Evolutionary conservation across 2,329 filamentous ascomycete genomes (phyloP).

Genomic region (Scopulariopsis brevicaulis): DNA sequence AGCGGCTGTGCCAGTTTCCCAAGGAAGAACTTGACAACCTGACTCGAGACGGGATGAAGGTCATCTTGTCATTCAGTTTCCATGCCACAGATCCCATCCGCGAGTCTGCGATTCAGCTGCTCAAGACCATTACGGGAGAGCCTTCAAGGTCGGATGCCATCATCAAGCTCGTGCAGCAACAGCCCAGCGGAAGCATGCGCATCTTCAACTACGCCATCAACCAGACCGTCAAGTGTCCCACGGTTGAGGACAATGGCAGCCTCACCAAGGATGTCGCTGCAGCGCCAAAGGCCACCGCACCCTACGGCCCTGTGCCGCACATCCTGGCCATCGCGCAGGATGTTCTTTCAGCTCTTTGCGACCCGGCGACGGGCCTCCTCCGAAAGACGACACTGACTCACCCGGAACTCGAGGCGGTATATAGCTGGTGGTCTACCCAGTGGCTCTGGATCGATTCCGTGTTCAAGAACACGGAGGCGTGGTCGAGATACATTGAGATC

Average conservation of each 20-base stretch:
- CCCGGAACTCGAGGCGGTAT: conserved; percentile 53
- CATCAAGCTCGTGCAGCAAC: conserved; percentile 29
- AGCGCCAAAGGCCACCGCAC: conserved; percentile 9
- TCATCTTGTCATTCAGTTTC: conserved; percentile 69
- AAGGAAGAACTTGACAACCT: conserved; percentile 57
- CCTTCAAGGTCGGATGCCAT: conserved; percentile 37
- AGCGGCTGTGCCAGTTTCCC: conserved; percentile 67
- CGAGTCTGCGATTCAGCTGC: conserved; percentile 66
- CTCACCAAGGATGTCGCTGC: neutral
- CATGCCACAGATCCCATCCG: conserved; percentile 71
- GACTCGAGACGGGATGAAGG: conserved; percentile 56
- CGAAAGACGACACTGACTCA: conserved; percentile 42
- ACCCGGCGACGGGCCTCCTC: conserved; percentile 42
- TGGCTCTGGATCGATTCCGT: conserved; percentile 76
- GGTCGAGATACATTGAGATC: conserved; percentile 70
- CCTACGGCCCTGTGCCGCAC: conserved; percentile 47
- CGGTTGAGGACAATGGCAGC: neutral
- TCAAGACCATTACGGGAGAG: conserved; percentile 73
- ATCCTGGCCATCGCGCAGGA: conserved; percentile 46
- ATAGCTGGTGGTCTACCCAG: conserved; percentile 71
- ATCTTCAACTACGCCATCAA: conserved; percentile 32
- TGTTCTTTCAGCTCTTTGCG: conserved; percentile 43
- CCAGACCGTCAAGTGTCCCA: conserved; percentile 20
- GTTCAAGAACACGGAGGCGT: conserved; percentile 72
- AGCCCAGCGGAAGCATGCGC: conserved; percentile 19